Percentiles rank a stretch among this genome's conserved stretches.
These are phyloP conservation scores for Thraustochytrium striatum DNA, from an alignment of 352 stramenopile genomes.

Conservation along the genomic window DNA sequence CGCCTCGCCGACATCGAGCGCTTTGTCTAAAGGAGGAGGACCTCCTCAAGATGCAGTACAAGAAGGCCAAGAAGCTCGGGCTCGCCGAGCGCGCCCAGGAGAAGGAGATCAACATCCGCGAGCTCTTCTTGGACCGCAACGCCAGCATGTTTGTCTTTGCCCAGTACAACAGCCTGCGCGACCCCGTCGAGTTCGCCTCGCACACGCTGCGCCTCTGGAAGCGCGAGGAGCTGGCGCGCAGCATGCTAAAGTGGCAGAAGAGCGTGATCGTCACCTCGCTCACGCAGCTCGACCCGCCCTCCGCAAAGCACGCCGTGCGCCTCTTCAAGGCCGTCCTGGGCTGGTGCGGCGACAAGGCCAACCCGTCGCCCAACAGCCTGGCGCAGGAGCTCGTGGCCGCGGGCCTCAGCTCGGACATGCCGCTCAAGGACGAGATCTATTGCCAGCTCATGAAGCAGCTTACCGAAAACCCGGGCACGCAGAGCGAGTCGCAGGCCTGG, in stretches of 20 bases:
- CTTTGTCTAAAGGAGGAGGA: constrained; percentile 51
- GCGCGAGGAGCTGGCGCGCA: constrained; percentile 57
- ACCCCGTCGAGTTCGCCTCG: constrained; percentile 57
- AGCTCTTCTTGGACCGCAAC: constrained; percentile 52
- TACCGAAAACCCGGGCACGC: constrained; percentile 79
- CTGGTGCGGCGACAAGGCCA: constrained; percentile 88
- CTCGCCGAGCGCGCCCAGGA: constrained; percentile 48
- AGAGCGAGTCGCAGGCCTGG: constrained; percentile 81
- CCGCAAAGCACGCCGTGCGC: constrained; percentile 61
- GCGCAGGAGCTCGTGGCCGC: constrained; percentile 84
- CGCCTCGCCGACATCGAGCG: constrained; percentile 52
- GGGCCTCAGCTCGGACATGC: constrained; percentile 68
- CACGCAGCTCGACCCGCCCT: constrained; percentile 56
- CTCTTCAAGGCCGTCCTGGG: constrained; percentile 86
- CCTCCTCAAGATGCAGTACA: constrained; percentile 56
- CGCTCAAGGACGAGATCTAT: constrained; percentile 81
- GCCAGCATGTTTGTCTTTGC: constrained; percentile 52
- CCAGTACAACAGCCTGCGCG: constrained; percentile 60
- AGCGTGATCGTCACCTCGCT: constrained; percentile 59
- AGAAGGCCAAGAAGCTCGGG: constrained; percentile 51
- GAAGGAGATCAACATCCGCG: constrained; percentile 55
- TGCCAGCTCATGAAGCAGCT: constrained; percentile 87
- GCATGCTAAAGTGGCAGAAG: constrained; percentile 61
- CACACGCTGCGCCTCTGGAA: constrained; percentile 56
- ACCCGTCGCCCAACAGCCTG: constrained; percentile 85